Percentiles rank a stretch among this genome's conserved stretches.
Evolutionary conservation across 2,329 filamentous ascomycete genomes (phyloP).

Genomic region (Plenodomus biglobosus): DNA sequence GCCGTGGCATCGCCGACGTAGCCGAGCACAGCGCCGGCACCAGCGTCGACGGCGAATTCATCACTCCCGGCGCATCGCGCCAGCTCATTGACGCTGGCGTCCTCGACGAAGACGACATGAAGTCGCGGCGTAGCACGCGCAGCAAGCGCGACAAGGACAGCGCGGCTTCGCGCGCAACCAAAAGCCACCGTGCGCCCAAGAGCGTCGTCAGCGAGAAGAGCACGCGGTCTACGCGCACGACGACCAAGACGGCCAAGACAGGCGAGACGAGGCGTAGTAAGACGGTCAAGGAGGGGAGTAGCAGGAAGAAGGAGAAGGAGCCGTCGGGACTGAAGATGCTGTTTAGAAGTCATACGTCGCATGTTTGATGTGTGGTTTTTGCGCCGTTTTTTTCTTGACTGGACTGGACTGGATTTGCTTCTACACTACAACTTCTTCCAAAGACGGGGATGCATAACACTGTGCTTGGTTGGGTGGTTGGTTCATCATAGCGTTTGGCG

Average conservation of each 20-base stretch:
- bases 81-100: conserved; percentile 50
- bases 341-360: conserved; percentile 41
- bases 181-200: conserved; percentile 18
- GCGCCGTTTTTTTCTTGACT: neutral
- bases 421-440: too few species aligned
- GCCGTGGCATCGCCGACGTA: conserved; percentile 63
- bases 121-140: conserved; percentile 38
- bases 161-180: conserved; percentile 17
- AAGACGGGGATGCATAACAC: too few species aligned
- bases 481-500: conserved; percentile 16
- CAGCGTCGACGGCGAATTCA: conserved; percentile 66
- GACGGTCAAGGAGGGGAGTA: conserved; percentile 31
- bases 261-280: conserved; percentile 24
- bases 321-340: conserved; percentile 47
- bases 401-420: neutral
- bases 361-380: conserved; percentile 9
- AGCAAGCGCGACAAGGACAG: conserved; percentile 26
- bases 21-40: conserved; percentile 58
- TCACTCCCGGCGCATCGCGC: conserved; percentile 59
- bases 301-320: conserved; percentile 47
- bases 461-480: neutral
- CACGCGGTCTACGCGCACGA: conserved; percentile 29
- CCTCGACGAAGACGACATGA: conserved; percentile 52
- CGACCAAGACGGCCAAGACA: conserved; percentile 24
- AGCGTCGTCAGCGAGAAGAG: conserved; percentile 32